Evolutionary conservation across 2,329 filamentous ascomycete genomes (phyloP).

Genomic region (Phyllosticta citribraziliensis): DNA sequence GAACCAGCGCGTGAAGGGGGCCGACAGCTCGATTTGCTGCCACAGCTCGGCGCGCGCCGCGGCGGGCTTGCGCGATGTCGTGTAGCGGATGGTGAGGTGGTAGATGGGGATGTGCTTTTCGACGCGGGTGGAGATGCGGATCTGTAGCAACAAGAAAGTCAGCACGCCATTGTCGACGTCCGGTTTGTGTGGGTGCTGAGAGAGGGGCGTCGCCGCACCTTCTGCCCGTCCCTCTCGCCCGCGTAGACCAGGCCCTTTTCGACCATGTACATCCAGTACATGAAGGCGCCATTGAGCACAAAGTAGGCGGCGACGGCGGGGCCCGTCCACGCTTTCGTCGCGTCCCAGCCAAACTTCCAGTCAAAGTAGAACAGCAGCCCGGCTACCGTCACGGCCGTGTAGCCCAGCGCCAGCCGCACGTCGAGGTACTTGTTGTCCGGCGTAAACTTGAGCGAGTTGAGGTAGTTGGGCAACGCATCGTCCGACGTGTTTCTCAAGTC

Average conservation of each 20-base stretch:
- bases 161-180: not conserved
- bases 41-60: slow-evolving; percentile 19
- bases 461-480: slow-evolving; percentile 87
- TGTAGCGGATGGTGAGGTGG: slow-evolving; percentile 56
- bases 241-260: slow-evolving; percentile 78
- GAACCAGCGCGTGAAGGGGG: slow-evolving; percentile 67
- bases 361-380: slow-evolving; percentile 83
- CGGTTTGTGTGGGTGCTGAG: no score
- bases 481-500: slow-evolving; percentile 96
- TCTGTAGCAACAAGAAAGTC: slow-evolving; percentile 34
- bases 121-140: slow-evolving; percentile 61
- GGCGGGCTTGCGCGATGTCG: slow-evolving; percentile 18
- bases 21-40: slow-evolving; percentile 45
- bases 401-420: slow-evolving; percentile 74
- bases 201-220: slow-evolving; percentile 35
- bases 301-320: slow-evolving; percentile 73
- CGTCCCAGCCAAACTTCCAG: slow-evolving; percentile 82
- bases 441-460: slow-evolving; percentile 75
- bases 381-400: slow-evolving; percentile 68
- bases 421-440: slow-evolving; percentile 76
- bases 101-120: slow-evolving; percentile 79
- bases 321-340: slow-evolving; percentile 71
- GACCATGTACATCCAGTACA: slow-evolving; percentile 73
- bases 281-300: slow-evolving; percentile 65
- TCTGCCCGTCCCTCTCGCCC: slow-evolving; percentile 60